A percentile compares a stretch with the other conserved stretches of the same genome.
phyloP scores from a whole-genome alignment of 768 basidiomycete genomes.

The Xerocomellus chrysenteron region DNA sequence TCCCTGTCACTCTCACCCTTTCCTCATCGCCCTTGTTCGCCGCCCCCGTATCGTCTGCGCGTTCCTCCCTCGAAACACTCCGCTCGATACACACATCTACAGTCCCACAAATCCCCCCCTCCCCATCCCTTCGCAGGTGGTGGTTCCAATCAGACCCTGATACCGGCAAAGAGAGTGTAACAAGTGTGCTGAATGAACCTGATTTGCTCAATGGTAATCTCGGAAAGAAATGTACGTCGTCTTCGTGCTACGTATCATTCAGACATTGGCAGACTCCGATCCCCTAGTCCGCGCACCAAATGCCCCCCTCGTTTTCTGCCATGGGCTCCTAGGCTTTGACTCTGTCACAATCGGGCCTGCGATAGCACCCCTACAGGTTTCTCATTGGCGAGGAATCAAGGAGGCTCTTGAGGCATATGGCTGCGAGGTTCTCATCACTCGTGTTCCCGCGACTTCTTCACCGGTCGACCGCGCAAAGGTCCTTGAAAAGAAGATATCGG shows the following conservation, averaged over 20 bases:
- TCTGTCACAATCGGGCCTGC: slow-evolving; percentile 75
- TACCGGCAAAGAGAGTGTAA: slow-evolving; percentile 40
- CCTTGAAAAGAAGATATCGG: slow-evolving; percentile 77
- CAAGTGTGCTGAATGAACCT: slow-evolving; percentile 49
- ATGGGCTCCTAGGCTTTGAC: slow-evolving; percentile 90
- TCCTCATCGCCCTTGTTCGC: slow-evolving; percentile 18
- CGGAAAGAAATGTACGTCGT: slow-evolving; percentile 59
- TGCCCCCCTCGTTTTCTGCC: slow-evolving; percentile 92
- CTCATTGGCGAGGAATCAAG: slow-evolving; percentile 96
- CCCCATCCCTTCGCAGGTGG: slow-evolving; percentile 37
- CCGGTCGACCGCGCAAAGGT: slow-evolving; percentile 88
- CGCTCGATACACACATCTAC: slow-evolving; percentile 41
- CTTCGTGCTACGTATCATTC: background rate
- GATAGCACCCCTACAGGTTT: slow-evolving; percentile 79
- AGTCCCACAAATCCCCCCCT: slow-evolving; percentile 28
- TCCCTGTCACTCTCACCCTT: slow-evolving; percentile 10
- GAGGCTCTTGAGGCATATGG: slow-evolving; percentile 90
- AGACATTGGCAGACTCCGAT: background rate
- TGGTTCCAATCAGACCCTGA: slow-evolving; percentile 49
- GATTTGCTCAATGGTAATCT: slow-evolving; percentile 43
- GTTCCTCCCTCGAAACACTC: slow-evolving; percentile 59
- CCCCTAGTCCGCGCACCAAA: slow-evolving; percentile 68
- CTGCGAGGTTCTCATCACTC: slow-evolving; percentile 86
- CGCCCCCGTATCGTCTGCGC: slow-evolving; percentile 29
- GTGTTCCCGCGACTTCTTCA: slow-evolving; percentile 90